Conservation (phyloP, 2,329 filamentous ascomycete species). For the Talaromyces pinophilus region DNA sequence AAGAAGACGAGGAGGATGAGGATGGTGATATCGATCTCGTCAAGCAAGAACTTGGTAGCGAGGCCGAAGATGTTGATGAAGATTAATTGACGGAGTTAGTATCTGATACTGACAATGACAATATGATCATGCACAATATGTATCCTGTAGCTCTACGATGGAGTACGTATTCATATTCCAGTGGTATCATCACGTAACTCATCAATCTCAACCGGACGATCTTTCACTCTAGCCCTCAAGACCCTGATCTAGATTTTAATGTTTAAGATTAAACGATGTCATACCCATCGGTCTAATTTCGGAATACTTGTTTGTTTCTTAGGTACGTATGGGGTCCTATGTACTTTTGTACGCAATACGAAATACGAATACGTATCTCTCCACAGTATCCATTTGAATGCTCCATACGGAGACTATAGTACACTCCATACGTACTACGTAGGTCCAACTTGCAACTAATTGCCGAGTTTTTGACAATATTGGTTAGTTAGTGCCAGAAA, state of each 20-base stretch:
- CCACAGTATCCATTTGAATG: neutral
- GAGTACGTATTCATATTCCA: neutral
- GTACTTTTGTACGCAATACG: neutral
- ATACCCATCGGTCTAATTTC: conserved; percentile 6
- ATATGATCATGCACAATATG: neutral
- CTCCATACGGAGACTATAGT: neutral
- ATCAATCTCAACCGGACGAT: neutral
- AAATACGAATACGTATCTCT: neutral
- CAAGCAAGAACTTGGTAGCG: conserved; percentile 47
- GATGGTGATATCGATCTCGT: conserved; percentile 40
- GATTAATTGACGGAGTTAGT: neutral
- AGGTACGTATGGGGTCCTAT: neutral
- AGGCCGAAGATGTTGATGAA: conserved; percentile 42
- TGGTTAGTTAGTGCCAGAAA: too few relatives aligned
- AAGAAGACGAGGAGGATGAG: conserved; percentile 48
- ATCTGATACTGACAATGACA: too few relatives aligned
- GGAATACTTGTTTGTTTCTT: neutral
- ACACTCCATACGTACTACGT: too few relatives aligned
- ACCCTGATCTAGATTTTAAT: neutral
- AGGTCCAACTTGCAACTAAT: neutral
- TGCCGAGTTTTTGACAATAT: neutral
- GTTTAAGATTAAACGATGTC: conserved; percentile 6
- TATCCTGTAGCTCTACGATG: neutral
- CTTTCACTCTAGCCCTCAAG: neutral
- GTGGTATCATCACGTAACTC: neutral